Percentiles rank a stretch among this genome's conserved stretches.
phyloP scores from a whole-genome alignment of 345 rosid species.

The Eucalyptus lansdowneana region DNA sequence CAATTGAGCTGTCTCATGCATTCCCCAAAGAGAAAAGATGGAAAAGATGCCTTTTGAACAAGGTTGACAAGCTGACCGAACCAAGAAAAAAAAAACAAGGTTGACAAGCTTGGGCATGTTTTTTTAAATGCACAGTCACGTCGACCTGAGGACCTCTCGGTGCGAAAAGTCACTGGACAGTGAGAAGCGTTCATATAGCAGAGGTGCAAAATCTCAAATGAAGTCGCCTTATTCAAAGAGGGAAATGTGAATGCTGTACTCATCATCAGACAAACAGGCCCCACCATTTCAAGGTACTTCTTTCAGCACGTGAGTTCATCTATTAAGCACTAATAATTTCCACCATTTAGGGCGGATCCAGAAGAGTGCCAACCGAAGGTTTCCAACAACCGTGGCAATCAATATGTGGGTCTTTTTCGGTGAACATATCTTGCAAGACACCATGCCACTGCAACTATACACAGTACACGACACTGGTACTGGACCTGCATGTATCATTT shows the following conservation, averaged over 20 bases:
- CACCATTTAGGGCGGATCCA: not conserved
- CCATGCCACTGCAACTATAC: not conserved
- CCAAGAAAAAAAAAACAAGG: no score
- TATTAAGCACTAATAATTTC: not conserved
- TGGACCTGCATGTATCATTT: not conserved
- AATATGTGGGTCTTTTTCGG: rapidly evolving
- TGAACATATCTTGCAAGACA: not conserved
- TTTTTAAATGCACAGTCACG: not conserved
- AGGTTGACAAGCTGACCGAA: no score
- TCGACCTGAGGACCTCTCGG: not conserved
- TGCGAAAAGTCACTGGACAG: not conserved
- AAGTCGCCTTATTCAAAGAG: not conserved
- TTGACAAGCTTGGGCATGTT: not conserved
- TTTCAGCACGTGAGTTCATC: not conserved
- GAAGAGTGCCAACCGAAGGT: not conserved
- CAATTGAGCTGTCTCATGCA: not conserved
- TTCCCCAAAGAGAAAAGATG: not conserved
- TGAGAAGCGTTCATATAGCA: not conserved
- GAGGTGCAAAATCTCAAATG: not conserved
- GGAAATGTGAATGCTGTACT: not conserved
- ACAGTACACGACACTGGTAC: not conserved
- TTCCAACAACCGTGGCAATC: not conserved
- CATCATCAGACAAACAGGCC: not conserved
- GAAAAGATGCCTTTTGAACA: not conserved
- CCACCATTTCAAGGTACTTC: not conserved